Base-by-base conservation (phyloP, 139 green algal species). In the Zygnema circumcarinatum region DNA sequence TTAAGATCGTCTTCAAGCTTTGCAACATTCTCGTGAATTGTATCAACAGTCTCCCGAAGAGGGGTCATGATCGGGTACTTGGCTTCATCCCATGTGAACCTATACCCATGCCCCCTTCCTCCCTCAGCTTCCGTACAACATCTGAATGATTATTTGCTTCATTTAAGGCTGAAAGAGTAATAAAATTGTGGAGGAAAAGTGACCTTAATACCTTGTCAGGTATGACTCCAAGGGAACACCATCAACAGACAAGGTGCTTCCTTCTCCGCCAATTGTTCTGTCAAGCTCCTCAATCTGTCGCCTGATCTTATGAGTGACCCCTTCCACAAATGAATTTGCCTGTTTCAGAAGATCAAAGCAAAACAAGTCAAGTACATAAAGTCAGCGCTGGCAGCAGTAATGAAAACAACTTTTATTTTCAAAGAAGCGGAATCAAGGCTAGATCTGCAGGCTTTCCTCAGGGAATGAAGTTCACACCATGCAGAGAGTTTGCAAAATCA, bases 1-100 rank as follows among this genome's bases (percentile, higher is more conserved):
- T 99, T 99, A n/a, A 99, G 91, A 80, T 98, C 97, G 74, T 99
- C 97, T 73, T 99, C 97, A 36, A 99, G 91, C 76, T 95, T 95
- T 29, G 87, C 83, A 7, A 98, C 88, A 11, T 91, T 94, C 56
- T 99, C 96, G 1, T 89, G 93, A 42, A 99, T 95, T 73, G 95
- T 95, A 0, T 95, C 91, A 25, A 99, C 93, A 7, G 94, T 98
- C 74, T 99, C 97, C 52, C 93, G 93, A 40, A 99, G 92, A 0
- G 96, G 94, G 1, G 94, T 91, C 11, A 95, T 93, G 1, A 94
- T 83, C 0, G 97, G 96, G 83, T 98, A 98, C 93, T 99, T 99
- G 21, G 96, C 96, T 91, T 99, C 97, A 84, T 99, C 94, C 97
- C 97, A 99, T 16, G 86, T 74, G 83, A 98, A 99, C 31, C 90